phyloP scores from a whole-genome alignment of 495 filamentous ascomycete genomes.

The Neohortaea acidophila region DNA sequence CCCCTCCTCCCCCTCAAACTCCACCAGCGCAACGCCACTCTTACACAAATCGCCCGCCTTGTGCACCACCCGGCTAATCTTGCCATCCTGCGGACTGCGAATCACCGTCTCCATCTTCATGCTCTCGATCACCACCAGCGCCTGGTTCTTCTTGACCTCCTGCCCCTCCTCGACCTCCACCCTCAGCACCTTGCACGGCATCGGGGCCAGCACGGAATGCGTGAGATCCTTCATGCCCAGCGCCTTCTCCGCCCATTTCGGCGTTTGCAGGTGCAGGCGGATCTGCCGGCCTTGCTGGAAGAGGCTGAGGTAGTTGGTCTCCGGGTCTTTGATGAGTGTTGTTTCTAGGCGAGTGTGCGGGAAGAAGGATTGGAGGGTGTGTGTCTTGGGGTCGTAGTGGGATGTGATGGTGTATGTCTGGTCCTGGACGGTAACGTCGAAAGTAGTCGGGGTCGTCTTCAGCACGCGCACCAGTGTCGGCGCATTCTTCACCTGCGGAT shows the following conservation, averaged over 20 bases:
- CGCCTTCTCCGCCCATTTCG: conserved; percentile 74
- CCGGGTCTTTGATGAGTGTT: conserved; percentile 42
- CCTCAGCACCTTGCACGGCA: conserved; percentile 86
- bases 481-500: conserved; percentile 7
- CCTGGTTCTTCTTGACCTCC: conserved; percentile 66
- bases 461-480: conserved; percentile 39
- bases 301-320: conserved; percentile 52
- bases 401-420: conserved; percentile 7
- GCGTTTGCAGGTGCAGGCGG: conserved; percentile 48
- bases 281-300: conserved; percentile 77
- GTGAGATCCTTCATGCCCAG: conserved; percentile 64
- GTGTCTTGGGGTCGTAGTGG: conserved; percentile 5
- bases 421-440: conserved; percentile 48
- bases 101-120: conserved; percentile 99
- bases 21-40: conserved; percentile 20
- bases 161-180: conserved; percentile 73
- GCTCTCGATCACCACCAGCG: conserved; percentile 90
- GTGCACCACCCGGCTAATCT: conserved; percentile 69
- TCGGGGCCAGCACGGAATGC: conserved; percentile 77
- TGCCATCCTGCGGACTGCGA: conserved; percentile 68
- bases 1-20: conserved; percentile 19
- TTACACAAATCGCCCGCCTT: conserved; percentile 43
- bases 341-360: conserved; percentile 67
- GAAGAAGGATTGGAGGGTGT: conserved; percentile 46
- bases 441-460: conserved; percentile 46